Percentiles rank a stretch among this genome's conserved stretches.
These are phyloP conservation scores for Heliamphora pulchella DNA, from an alignment of 179 eudicot species.

Conservation along the genomic window DNA sequence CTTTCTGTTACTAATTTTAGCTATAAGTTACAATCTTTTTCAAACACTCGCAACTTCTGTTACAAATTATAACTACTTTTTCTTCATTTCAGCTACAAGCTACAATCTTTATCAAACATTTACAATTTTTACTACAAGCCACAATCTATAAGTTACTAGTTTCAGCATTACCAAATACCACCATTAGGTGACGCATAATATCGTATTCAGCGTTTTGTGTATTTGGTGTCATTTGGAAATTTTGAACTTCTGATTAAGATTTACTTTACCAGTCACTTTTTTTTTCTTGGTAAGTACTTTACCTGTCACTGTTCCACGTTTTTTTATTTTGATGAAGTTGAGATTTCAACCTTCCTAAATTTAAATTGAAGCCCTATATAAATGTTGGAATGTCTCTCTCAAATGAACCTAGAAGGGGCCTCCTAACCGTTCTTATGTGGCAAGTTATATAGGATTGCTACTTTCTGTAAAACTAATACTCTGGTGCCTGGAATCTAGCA, in stretches of 20 bases:
- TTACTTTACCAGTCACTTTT: too few relatives aligned
- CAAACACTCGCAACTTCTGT: too few relatives aligned
- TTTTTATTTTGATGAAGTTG: background rate
- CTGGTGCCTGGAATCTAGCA: too few relatives aligned
- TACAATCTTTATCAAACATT: too few relatives aligned
- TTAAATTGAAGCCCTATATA: background rate
- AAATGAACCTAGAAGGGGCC: background rate
- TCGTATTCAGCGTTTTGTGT: background rate
- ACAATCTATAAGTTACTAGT: too few relatives aligned
- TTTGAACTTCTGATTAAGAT: background rate
- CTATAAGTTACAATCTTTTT: too few relatives aligned
- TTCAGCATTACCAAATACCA: too few relatives aligned
- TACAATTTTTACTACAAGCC: too few relatives aligned
- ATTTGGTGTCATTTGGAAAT: background rate
- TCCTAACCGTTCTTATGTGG: background rate
- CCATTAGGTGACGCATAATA: background rate
- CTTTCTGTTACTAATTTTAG: too few relatives aligned
- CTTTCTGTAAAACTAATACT: background rate
- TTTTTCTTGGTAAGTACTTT: too few relatives aligned
- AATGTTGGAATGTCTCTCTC: background rate
- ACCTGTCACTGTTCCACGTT: background rate
- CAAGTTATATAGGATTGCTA: background rate
- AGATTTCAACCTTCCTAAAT: background rate
- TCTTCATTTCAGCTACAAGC: too few relatives aligned
- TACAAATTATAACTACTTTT: too few relatives aligned